These are phyloP conservation scores for Cicer chorassanicum DNA, from an alignment of 306 rosid genomes.

Conservation along the genomic window DNA sequence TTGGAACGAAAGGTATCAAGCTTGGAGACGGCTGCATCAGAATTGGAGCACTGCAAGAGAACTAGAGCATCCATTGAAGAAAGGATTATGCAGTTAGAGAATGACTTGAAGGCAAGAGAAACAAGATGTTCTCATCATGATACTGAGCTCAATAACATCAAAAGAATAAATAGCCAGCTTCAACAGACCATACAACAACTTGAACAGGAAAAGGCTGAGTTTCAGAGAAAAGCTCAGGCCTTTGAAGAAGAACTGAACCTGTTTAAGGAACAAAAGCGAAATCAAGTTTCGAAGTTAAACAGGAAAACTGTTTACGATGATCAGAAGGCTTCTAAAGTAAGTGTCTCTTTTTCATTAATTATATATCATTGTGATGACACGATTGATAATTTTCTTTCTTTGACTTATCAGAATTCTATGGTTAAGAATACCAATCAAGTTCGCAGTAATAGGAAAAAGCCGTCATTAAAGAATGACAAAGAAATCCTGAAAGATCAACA, in stretches of 20 bases:
- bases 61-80: constrained; percentile 58
- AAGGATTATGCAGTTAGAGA: constrained; percentile 58
- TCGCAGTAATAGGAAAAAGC: constrained; percentile 61
- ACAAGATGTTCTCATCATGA: constrained; percentile 36
- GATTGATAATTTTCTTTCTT: constrained; percentile 39
- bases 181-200: constrained; percentile 56
- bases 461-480: constrained; percentile 57
- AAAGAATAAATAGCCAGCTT: constrained; percentile 53
- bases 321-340: constrained; percentile 61
- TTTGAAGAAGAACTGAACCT: constrained; percentile 58
- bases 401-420: constrained; percentile 58
- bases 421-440: constrained; percentile 59
- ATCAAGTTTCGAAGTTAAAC: constrained; percentile 47
- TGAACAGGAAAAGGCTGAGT: constrained; percentile 58
- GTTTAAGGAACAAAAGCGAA: constrained; percentile 57
- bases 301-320: constrained; percentile 64
- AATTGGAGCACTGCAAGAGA: constrained; percentile 56
- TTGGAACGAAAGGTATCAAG: constrained; percentile 48
- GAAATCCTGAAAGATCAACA: constrained; percentile 60
- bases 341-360: constrained; percentile 47
- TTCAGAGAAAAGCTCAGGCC: constrained; percentile 49
- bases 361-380: constrained; percentile 38
- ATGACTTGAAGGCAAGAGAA: constrained; percentile 56
- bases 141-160: constrained; percentile 52
- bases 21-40: constrained; percentile 52